Evolutionary conservation across 2,329 filamentous ascomycete genomes (phyloP), one percentile per base, ranked within the genome.

Genomic region (Paracamarosporium sp.): DNA sequence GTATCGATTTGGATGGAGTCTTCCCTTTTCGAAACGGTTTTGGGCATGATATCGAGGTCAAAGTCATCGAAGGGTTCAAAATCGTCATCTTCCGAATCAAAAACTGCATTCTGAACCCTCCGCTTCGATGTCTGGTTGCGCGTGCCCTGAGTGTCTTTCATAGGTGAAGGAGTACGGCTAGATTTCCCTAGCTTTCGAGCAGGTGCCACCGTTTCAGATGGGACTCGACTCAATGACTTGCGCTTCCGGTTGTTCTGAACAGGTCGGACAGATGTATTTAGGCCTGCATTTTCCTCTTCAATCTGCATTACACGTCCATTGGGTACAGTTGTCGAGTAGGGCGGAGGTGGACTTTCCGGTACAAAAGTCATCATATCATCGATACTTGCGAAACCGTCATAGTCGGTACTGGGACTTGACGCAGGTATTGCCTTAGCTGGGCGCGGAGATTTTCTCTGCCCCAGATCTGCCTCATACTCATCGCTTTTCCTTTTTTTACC

Each of bases 401-500:
- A 50, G 12, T 62, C 64, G 13, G 43, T 48, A n/a, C 62, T 60
- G 25, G 65, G 60, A 45, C 61, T 69, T 17, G 36, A 38, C 36
- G 55, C 50, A 12, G 60, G 58, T 27, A 60, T 47, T 5, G 54
- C 53, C 25, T 50, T 62, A 7, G 53, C 55, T 30, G 64, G 61
- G 33, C 63, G 61, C 2, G 66, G 60, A 28, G 68, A 68, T 41
- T 64, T 66, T 25, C 44, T 35, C 1, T 48, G 60, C 20, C 52
- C 50, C 4, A 66, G 20, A 31, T 74, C 74, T 27, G 63, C 60
- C 31, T 75, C 76, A 45, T 73, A 76, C 54, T 81, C 79, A n/a
- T 78, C 76, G 62, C 80, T 82, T 66, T 81, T 81, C 41, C 80
- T 72, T 65, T 82, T 82, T 55, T 76, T 76, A 28, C 70, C 63